A percentile compares a stretch with the other conserved stretches of the same genome.
phyloP scores from a whole-genome alignment of 345 rosid species.

The Euphorbia lathyris region DNA sequence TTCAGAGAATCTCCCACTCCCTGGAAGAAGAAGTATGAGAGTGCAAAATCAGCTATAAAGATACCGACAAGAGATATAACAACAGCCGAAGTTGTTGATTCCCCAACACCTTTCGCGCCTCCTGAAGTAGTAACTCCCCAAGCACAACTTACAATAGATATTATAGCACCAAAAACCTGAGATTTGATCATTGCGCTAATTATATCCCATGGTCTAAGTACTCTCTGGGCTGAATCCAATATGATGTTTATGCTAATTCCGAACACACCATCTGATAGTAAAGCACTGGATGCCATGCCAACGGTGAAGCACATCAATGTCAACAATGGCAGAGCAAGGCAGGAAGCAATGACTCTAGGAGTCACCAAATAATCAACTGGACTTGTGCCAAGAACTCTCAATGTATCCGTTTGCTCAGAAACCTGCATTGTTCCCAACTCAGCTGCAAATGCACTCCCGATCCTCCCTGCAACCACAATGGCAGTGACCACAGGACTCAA shows the following conservation, averaged over 20 bases:
- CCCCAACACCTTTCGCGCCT: slow-evolving; percentile 92
- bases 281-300: slow-evolving; percentile 79
- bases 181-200: slow-evolving; percentile 84
- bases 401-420: slow-evolving; percentile 75
- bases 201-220: slow-evolving; percentile 67
- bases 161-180: slow-evolving; percentile 75
- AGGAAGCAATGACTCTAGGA: slow-evolving; percentile 71
- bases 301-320: slow-evolving; percentile 79
- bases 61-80: slow-evolving; percentile 84
- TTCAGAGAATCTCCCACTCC: slow-evolving; percentile 84
- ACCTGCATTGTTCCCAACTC: slow-evolving; percentile 91
- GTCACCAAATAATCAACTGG: slow-evolving; percentile 73
- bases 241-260: slow-evolving; percentile 71
- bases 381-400: slow-evolving; percentile 65
- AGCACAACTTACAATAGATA: slow-evolving; percentile 77
- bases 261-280: slow-evolving; percentile 68
- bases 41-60: slow-evolving; percentile 72
- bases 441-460: slow-evolving; percentile 86
- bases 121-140: slow-evolving; percentile 86
- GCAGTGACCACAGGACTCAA: slow-evolving; percentile 83
- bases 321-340: slow-evolving; percentile 62
- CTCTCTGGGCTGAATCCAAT: slow-evolving; percentile 73
- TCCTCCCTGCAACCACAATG: slow-evolving; percentile 74
- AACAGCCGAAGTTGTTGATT: slow-evolving; percentile 81
- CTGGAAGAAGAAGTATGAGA: slow-evolving; percentile 75